Evolutionary conservation across 2,329 filamentous ascomycete species (phyloP), one percentile per base, ranked within the genome.

Genomic region (Phoma herbarum): DNA sequence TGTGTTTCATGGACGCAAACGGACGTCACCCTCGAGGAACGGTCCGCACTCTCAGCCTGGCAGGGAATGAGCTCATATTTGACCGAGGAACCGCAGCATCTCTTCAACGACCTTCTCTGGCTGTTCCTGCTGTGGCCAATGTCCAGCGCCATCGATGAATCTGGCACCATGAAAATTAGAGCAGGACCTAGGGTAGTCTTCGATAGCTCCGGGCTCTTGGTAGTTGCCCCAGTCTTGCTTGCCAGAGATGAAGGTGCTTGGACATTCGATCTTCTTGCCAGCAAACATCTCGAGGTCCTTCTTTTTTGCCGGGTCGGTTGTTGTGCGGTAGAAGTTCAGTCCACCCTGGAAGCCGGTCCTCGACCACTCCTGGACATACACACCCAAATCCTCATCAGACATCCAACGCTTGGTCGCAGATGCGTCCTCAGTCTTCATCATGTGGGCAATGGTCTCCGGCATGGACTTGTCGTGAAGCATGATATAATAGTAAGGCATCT

Each of bases 71-170:
- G 29, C 18, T 64, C 47, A 71, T 26, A 73, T 35, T 23, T 35
- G 26, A 2, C 46, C n/a, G 11, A 75, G 51, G 61, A 87, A 83
- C 10, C 69, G 72, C 61, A 82, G 58, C 37, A 87, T 76, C 56
- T 80, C 79, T 51, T 79, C 70, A 0, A 80, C 76, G 9, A 88
- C 85, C 52, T 77, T 80, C 63, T 84, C 81, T 1, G 86, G 83
- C 69, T 86, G 80, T 71, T 90, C 88, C 73, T 90, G 86, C 69
- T 89, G 87, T 33, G 88, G 83, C 88, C 88, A 91, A 77, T 91
- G 89, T 0, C 88, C 88, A 4, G 87, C 87, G 0, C 82, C 82
- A 16, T 87, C 82, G 12, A 90, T 77, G 18, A 87, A 75, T 48
- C 70, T 82, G 31, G 79, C 73, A 0, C 85, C 84, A 48, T 79